Percentiles rank a stretch among this genome's conserved stretches.
These are phyloP conservation scores for Citeromyces matritensis DNA, from an alignment of 805 yeast species.

Conservation along the genomic window DNA sequence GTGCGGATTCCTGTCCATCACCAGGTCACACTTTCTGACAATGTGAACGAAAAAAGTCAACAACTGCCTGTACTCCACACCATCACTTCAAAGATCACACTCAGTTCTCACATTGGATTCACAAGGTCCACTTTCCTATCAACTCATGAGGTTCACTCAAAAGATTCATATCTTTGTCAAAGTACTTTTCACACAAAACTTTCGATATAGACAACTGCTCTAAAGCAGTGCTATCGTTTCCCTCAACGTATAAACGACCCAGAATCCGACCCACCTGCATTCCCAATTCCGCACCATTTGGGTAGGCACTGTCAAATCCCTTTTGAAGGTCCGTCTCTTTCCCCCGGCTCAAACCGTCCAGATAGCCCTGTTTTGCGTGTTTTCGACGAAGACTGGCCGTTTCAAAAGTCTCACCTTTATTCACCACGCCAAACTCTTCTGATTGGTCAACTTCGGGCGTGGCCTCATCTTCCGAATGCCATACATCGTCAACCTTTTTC, in stretches of 20 bases:
- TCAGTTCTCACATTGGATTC: background rate
- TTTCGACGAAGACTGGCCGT: constrained; percentile 29
- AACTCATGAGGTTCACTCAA: constrained; percentile 13
- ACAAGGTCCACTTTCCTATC: constrained; percentile 9
- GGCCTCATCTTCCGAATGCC: constrained; percentile 13
- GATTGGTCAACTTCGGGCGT: too few relatives aligned
- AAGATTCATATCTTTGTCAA: constrained; percentile 31
- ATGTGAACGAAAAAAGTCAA: too few relatives aligned
- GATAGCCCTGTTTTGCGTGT: constrained; percentile 70
- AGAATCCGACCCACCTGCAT: constrained; percentile 47
- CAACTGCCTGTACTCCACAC: too few relatives aligned
- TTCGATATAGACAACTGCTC: constrained; percentile 42
- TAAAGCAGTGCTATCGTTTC: constrained; percentile 16
- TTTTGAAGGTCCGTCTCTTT: constrained; percentile 57
- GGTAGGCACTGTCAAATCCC: constrained; percentile 76
- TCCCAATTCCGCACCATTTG: constrained; percentile 62
- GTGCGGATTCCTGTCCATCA: too few relatives aligned
- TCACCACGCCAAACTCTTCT: too few relatives aligned
- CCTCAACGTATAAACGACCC: constrained; percentile 20
- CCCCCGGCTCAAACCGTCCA: constrained; percentile 61
- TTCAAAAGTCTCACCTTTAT: too few relatives aligned
- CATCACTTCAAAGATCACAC: background rate
- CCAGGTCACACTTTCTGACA: too few relatives aligned
- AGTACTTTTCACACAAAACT: constrained; percentile 38
- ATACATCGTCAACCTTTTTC: constrained; percentile 12